Evolutionary conservation across 1,284 basidiomycete genomes (phyloP).

Genomic region (Hymenochaete sp.): DNA sequence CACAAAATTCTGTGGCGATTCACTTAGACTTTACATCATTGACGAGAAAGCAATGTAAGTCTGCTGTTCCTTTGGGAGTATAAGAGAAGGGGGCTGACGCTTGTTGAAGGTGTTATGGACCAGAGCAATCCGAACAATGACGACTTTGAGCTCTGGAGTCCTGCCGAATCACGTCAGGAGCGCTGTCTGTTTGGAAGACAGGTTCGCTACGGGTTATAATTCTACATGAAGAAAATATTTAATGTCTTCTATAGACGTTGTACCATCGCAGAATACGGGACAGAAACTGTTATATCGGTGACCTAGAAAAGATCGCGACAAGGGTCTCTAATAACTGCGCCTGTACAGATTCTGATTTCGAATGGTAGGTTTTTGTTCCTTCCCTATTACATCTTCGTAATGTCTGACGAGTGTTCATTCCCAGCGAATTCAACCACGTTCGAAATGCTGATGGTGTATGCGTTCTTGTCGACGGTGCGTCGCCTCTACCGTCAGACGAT

Average conservation of each 20-base stretch:
- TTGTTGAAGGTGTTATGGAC: conserved; percentile 52
- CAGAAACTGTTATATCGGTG: conserved; percentile 75
- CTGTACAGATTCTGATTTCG: conserved; percentile 74
- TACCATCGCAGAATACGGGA: conserved; percentile 84
- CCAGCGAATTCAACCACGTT: conserved; percentile 83
- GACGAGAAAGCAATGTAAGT: conserved; percentile 67
- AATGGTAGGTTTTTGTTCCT: conserved; percentile 60
- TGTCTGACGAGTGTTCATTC: background rate
- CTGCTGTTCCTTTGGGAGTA: background rate
- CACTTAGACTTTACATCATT: conserved; percentile 87
- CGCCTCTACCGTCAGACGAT: conserved; percentile 49
- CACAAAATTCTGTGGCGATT: conserved; percentile 56
- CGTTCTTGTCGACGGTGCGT: conserved; percentile 62
- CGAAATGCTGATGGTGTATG: conserved; percentile 65
- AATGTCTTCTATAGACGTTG: conserved; percentile 45
- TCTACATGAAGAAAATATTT: background rate
- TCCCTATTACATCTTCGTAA: background rate
- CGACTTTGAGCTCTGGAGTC: conserved; percentile 95
- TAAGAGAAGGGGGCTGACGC: conserved; percentile 17
- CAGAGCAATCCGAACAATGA: conserved; percentile 68
- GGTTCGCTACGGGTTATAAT: conserved; percentile 32
- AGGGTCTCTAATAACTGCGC: conserved; percentile 63
- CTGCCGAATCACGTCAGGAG: conserved; percentile 73
- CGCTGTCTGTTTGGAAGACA: conserved; percentile 80
- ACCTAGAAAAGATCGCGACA: conserved; percentile 44